Conservation (phyloP, 2,329 filamentous ascomycete genomes). For the Talaromyces atroroseus region DNA sequence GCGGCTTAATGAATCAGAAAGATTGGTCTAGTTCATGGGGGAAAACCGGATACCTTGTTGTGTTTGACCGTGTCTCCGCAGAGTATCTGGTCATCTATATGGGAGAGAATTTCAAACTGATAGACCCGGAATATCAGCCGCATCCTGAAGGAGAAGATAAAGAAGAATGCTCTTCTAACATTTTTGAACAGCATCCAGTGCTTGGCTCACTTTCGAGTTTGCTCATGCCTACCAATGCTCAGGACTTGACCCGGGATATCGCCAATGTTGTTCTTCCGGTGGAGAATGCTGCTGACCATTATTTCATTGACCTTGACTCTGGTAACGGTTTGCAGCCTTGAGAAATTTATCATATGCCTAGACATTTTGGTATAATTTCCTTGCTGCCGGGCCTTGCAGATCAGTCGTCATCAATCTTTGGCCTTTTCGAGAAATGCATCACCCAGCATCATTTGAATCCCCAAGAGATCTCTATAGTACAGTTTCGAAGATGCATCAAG, state of each 20-base stretch:
- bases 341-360: neutral
- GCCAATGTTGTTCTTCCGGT: neutral
- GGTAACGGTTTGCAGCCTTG: constrained; percentile 18
- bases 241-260: constrained; percentile 10
- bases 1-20: neutral
- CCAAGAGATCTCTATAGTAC: no score
- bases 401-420: neutral
- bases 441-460: no score
- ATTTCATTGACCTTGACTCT: constrained; percentile 26
- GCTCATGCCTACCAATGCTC: neutral
- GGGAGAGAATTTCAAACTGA: constrained; percentile 20
- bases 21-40: neutral
- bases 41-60: constrained; percentile 32
- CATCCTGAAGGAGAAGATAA: neutral
- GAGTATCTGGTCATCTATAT: constrained; percentile 27
- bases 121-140: constrained; percentile 19
- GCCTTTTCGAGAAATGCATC: no score
- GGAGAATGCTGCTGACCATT: constrained; percentile 10
- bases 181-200: neutral
- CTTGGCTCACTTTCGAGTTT: constrained; percentile 15
- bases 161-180: neutral
- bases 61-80: constrained; percentile 29
- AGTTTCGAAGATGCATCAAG: no score
- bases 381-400: neutral
- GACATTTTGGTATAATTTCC: neutral